phyloP scores from a whole-genome alignment of 208 protist genomes.

The Trypanosoma mega region DNA sequence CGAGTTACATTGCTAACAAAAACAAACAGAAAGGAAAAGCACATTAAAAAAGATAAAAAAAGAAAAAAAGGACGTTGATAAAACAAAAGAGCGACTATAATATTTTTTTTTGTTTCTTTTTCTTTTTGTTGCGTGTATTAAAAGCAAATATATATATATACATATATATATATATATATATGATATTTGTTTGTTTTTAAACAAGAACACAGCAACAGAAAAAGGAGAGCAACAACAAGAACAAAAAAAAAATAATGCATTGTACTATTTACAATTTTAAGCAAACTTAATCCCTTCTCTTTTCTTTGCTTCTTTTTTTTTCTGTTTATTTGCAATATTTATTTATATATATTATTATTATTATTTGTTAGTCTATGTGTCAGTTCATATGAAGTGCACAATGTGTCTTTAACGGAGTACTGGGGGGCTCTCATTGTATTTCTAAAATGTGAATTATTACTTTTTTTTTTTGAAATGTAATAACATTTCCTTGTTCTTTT shows the following conservation, averaged over 20 bases:
- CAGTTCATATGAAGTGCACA: no score
- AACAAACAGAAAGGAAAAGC: no score
- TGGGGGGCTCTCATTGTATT: no score
- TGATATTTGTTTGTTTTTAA: background rate
- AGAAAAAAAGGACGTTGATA: constrained; percentile 9
- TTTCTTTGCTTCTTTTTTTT: background rate
- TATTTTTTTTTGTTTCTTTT: constrained; percentile 8
- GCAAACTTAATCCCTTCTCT: background rate
- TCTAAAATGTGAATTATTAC: no score
- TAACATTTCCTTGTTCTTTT: background rate
- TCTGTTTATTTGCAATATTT: background rate
- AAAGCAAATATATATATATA: constrained; percentile 6
- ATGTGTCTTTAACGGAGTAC: no score
- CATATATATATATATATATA: constrained; percentile 5
- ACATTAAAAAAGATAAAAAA: background rate
- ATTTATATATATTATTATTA: background rate
- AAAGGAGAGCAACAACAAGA: background rate
- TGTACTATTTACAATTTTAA: background rate
- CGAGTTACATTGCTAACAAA: no score
- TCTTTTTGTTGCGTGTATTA: background rate
- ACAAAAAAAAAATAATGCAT: background rate
- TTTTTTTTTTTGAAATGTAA: background rate
- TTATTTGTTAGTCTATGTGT: no score
- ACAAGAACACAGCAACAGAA: background rate
- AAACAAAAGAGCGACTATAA: background rate